Conservation (phyloP, 495 filamentous ascomycete genomes). For the Lophiostoma macrostomum region DNA sequence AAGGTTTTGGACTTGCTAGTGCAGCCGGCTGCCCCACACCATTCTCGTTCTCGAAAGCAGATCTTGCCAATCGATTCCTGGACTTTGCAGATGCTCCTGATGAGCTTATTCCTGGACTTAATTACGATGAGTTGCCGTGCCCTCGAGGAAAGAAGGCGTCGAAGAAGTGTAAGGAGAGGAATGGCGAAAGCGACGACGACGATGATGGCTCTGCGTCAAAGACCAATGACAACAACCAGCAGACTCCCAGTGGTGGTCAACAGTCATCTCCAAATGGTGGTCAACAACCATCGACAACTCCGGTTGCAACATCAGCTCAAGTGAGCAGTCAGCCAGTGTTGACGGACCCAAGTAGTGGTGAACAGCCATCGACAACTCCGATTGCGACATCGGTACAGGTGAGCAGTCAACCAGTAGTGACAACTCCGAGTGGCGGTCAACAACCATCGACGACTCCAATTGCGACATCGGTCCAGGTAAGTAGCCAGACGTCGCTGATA, state of each 20-base stretch:
- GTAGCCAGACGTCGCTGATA: too few species aligned
- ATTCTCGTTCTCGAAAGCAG: slow-evolving; percentile 15
- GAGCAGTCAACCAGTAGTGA: too few species aligned
- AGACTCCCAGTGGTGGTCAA: not conserved
- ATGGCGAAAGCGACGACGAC: slow-evolving; percentile 6
- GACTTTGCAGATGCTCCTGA: slow-evolving; percentile 12
- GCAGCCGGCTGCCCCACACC: slow-evolving; percentile 9
- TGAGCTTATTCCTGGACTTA: slow-evolving; percentile 12
- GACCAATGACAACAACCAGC: slow-evolving; percentile 5
- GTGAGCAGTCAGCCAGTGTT: too few species aligned
- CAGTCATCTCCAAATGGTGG: not conserved
- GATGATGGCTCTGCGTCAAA: slow-evolving; percentile 3
- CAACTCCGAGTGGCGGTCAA: too few species aligned
- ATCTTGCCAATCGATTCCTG: slow-evolving; percentile 5
- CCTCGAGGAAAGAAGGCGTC: slow-evolving; percentile 12
- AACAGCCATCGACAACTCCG: too few species aligned
- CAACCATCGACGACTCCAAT: too few species aligned
- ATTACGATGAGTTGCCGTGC: slow-evolving; percentile 16
- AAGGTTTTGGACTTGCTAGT: slow-evolving; percentile 15
- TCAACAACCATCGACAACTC: not conserved
- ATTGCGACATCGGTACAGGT: too few species aligned
- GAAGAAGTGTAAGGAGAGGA: slow-evolving; percentile 13
- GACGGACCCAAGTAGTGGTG: too few species aligned
- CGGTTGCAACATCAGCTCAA: too few species aligned
- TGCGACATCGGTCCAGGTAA: too few species aligned